Evolutionary conservation across 2,329 filamentous ascomycete species (phyloP).

Genomic region (Neodidymelliopsis sp.): DNA sequence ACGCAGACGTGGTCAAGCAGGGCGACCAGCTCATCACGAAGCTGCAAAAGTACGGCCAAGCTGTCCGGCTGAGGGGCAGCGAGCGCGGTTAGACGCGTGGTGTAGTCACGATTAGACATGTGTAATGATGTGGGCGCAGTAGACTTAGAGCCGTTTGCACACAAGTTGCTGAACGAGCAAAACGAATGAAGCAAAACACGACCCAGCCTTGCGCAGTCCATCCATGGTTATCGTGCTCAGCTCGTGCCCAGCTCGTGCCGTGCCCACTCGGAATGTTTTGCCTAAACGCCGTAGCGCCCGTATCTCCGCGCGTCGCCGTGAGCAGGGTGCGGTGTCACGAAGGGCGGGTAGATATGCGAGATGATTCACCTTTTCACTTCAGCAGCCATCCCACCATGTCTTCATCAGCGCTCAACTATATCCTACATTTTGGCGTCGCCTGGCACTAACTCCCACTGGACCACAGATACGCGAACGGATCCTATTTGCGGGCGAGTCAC

Average conservation of each 20-base stretch:
- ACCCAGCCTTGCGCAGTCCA: no score
- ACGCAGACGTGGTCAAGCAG: slow-evolving; percentile 96
- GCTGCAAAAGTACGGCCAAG: slow-evolving; percentile 98
- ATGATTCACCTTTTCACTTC: background rate
- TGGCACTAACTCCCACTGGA: no score
- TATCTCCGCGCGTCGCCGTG: slow-evolving; percentile 10
- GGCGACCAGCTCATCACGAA: slow-evolving; percentile 98
- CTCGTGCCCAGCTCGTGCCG: background rate
- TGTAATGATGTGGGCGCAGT: slow-evolving; percentile 32
- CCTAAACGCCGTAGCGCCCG: slow-evolving; percentile 9
- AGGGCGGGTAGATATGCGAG: background rate
- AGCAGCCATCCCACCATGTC: background rate
- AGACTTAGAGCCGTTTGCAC: slow-evolving; percentile 33
- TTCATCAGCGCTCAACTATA: background rate
- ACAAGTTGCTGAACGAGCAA: slow-evolving; percentile 21
- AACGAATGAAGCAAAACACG: slow-evolving; percentile 9
- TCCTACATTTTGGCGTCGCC: no score
- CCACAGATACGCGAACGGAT: slow-evolving; percentile 1
- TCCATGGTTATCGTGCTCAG: no score
- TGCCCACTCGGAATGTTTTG: slow-evolving; percentile 1
- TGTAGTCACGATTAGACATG: slow-evolving; percentile 7
- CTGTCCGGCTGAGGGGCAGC: slow-evolving; percentile 90
- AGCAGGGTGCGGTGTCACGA: slow-evolving; percentile 1
- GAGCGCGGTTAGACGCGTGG: slow-evolving; percentile 73
- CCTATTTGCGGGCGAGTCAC: no score